phyloP scores from a whole-genome alignment of 208 protist species.

The Trypanosomatidae sp. region DNA sequence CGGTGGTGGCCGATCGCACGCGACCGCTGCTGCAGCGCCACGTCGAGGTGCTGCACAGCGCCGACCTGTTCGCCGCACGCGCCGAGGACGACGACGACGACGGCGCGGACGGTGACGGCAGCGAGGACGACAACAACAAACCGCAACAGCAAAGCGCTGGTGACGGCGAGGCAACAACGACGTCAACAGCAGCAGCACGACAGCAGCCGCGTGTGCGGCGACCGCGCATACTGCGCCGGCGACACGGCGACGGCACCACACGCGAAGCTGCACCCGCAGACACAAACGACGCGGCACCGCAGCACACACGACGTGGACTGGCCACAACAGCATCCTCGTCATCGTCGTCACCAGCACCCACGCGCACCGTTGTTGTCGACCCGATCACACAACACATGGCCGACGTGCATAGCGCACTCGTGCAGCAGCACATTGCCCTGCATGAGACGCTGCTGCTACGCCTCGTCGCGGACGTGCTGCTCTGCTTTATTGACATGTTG shows the following conservation, averaged over 20 bases:
- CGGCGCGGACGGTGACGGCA: not conserved
- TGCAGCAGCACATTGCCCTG: slow-evolving; percentile 46
- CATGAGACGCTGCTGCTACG: slow-evolving; percentile 62
- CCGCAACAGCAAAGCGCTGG: not conserved
- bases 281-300: no score
- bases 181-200: not conserved
- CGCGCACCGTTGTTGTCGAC: slow-evolving; percentile 27
- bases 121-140: no score
- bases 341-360: no score
- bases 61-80: slow-evolving; percentile 59
- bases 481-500: slow-evolving; percentile 60
- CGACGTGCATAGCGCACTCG: slow-evolving; percentile 36
- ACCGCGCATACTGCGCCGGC: slow-evolving; percentile 1
- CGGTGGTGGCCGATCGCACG: slow-evolving; percentile 66
- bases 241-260: not conserved
- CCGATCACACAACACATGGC: slow-evolving; percentile 37
- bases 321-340: no score
- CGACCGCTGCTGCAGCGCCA: slow-evolving; percentile 54
- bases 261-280: not conserved
- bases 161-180: not conserved
- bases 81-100: slow-evolving; percentile 17
- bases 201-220: slow-evolving; percentile 11
- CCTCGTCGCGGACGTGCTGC: slow-evolving; percentile 45
- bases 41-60: slow-evolving; percentile 52
- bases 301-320: no score